Evolutionary conservation across 768 basidiomycete species (phyloP), one percentile per base, ranked within the genome.

Genomic region (Psilocybe azurescens): DNA sequence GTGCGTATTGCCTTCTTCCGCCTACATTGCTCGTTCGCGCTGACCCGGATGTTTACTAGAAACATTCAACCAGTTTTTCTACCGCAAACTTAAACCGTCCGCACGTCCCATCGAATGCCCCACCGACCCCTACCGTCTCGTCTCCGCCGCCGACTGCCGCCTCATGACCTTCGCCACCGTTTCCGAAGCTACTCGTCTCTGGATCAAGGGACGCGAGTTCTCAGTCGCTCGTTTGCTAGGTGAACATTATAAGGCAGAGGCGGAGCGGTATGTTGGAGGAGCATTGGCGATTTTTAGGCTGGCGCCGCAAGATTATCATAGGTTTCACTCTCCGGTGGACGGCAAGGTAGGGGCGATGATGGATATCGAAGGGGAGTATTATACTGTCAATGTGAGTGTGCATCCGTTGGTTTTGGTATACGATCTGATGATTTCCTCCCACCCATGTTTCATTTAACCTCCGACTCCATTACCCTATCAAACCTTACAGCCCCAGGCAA

Each of bases 201-300:
- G 97, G 97, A 97, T 99, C 77, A 98, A 99, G 71, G 97, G 97
- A 3, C 88, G 95, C 48, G 95, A 97, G 67, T 99, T 99, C 72
- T 89, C 88, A 1, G 82, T 98, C 3, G 82, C 77, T 5, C 83
- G 89, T 1, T 81, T 99, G 38, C 83, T 99, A 0, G 96, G 96
- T 0, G 90, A 93, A 3, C 77, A 75, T 10, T 94, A 95, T 74
- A 86, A 85, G 65, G 78, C 82, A 18, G 85, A 93, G 53, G 87
- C 84, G 1, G 86, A 89, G 4, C 82, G 83, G 41, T 99, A 91
- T 69, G 76, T 78, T 1, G 93, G 92, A 8, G 97, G 97, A 5
- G 88, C 91, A 0, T 70, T 99, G 54, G 93, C 84, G 9, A 97
- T 97, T 59, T 98, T 98, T 78, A 81, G 96, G n/a, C 79, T 97